These are phyloP conservation scores for Agaricus bisporus DNA, from an alignment of 768 basidiomycete genomes.

Conservation along the genomic window DNA sequence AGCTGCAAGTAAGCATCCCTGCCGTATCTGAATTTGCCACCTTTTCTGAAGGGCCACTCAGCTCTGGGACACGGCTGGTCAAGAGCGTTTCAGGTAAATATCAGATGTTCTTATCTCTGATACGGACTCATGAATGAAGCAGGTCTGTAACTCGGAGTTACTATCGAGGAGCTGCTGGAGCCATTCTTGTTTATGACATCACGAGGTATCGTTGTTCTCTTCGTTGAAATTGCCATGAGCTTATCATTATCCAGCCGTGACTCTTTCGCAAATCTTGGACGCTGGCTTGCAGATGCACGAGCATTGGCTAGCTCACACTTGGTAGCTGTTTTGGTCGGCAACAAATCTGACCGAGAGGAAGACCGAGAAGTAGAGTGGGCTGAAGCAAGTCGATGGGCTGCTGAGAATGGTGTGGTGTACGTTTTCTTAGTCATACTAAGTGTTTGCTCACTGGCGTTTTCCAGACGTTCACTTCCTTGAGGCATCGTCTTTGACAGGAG, in stretches of 20 bases:
- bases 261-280: conserved; percentile 76
- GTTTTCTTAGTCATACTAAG: background rate
- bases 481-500: conserved; percentile 85
- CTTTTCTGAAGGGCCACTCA: conserved; percentile 23
- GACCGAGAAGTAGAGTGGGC: conserved; percentile 93
- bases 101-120: conserved; percentile 1
- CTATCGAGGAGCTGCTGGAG: conserved; percentile 91
- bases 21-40: background rate
- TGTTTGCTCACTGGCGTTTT: conserved; percentile 3
- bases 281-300: conserved; percentile 92
- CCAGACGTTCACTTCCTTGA: conserved; percentile 91
- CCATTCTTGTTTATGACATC: conserved; percentile 91
- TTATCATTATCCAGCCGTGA: conserved; percentile 53
- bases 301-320: conserved; percentile 90
- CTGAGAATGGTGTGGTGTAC: conserved; percentile 72
- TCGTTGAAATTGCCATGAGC: conserved; percentile 10
- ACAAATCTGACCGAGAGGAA: conserved; percentile 92
- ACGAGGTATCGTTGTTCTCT: conserved; percentile 53
- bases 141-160: conserved; percentile 93
- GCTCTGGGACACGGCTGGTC: conserved; percentile 98
- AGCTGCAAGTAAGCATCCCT: conserved; percentile 69
- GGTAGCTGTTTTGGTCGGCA: conserved; percentile 87
- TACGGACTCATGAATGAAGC: conserved; percentile 8
- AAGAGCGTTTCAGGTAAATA: conserved; percentile 82
- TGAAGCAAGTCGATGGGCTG: conserved; percentile 94